phyloP scores from a whole-genome alignment of 1,284 basidiomycete species.

The Ustilago loliicola region DNA sequence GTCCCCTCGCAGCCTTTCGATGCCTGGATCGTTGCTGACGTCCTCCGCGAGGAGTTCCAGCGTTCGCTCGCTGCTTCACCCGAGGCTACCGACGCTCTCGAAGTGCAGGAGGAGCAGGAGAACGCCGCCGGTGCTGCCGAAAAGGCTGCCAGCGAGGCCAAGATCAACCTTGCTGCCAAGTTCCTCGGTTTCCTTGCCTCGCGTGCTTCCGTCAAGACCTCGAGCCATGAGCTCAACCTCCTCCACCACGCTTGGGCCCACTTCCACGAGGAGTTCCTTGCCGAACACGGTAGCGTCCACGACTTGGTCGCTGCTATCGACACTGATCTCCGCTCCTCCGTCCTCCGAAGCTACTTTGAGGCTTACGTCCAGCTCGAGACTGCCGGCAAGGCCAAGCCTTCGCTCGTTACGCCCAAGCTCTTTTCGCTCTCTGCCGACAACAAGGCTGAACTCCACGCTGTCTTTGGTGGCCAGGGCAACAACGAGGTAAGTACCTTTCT shows the following conservation, averaged over 20 bases:
- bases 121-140: slow-evolving; percentile 42
- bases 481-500: slow-evolving; percentile 78
- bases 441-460: slow-evolving; percentile 86
- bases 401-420: slow-evolving; percentile 78
- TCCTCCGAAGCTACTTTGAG: slow-evolving; percentile 84
- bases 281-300: slow-evolving; percentile 77
- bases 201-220: slow-evolving; percentile 79
- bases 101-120: slow-evolving; percentile 61
- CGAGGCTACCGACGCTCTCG: slow-evolving; percentile 47
- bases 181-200: slow-evolving; percentile 72
- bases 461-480: slow-evolving; percentile 98
- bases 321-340: slow-evolving; percentile 80
- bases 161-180: slow-evolving; percentile 66
- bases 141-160: slow-evolving; percentile 42
- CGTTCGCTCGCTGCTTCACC: slow-evolving; percentile 58
- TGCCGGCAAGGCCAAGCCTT: slow-evolving; percentile 75
- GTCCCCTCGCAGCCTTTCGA: slow-evolving; percentile 60
- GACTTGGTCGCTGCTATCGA: slow-evolving; percentile 82
- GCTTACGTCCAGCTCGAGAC: slow-evolving; percentile 82
- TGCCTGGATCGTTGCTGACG: slow-evolving; percentile 64
- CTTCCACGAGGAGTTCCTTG: slow-evolving; percentile 57
- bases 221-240: slow-evolving; percentile 84
- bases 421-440: slow-evolving; percentile 79
- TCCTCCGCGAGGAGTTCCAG: slow-evolving; percentile 63
- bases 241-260: slow-evolving; percentile 70